phyloP scores from a whole-genome alignment of 2,329 filamentous ascomycete species.

The Polychaeton citri region DNA sequence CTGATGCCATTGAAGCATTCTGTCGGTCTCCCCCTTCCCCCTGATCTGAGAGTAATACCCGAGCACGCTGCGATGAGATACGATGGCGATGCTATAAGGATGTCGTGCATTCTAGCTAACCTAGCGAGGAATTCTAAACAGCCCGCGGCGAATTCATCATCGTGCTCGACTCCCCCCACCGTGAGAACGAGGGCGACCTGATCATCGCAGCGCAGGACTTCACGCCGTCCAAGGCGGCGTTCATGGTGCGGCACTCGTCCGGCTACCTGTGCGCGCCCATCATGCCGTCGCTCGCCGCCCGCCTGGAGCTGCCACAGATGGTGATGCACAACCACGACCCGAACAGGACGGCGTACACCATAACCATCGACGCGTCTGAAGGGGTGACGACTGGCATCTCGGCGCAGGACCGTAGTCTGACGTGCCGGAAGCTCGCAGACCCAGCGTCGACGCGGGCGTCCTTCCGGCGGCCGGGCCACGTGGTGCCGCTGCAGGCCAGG shows the following conservation, averaged over 20 bases:
- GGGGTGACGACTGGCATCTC: constrained; percentile 79
- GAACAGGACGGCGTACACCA: constrained; percentile 82
- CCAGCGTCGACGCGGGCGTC: constrained; percentile 41
- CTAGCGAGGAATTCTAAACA: too few relatives aligned
- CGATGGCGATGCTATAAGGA: too few relatives aligned
- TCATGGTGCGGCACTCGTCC: constrained; percentile 80
- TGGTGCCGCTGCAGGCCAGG: constrained; percentile 70
- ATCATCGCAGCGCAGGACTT: constrained; percentile 82
- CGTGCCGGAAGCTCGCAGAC: constrained; percentile 65
- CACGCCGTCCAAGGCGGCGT: constrained; percentile 84
- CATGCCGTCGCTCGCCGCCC: constrained; percentile 50
- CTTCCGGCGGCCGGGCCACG: constrained; percentile 77
- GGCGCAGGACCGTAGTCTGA: constrained; percentile 73
- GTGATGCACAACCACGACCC: constrained; percentile 63
- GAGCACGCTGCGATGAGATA: too few relatives aligned
- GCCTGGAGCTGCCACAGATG: constrained; percentile 80
- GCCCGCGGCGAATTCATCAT: constrained; percentile 73
- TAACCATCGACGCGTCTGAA: constrained; percentile 68
- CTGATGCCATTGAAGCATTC: too few relatives aligned
- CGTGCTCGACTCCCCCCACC: constrained; percentile 79
- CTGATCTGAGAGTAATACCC: too few relatives aligned
- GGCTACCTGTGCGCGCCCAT: constrained; percentile 88
- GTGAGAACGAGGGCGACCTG: constrained; percentile 96
- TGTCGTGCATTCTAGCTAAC: too few relatives aligned
- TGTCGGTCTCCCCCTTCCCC: too few relatives aligned